Percentiles rank a stretch among this genome's conserved stretches.
These are phyloP conservation scores for Silene uniflora DNA, from an alignment of 148 eudicot genomes.

Conservation along the genomic window DNA sequence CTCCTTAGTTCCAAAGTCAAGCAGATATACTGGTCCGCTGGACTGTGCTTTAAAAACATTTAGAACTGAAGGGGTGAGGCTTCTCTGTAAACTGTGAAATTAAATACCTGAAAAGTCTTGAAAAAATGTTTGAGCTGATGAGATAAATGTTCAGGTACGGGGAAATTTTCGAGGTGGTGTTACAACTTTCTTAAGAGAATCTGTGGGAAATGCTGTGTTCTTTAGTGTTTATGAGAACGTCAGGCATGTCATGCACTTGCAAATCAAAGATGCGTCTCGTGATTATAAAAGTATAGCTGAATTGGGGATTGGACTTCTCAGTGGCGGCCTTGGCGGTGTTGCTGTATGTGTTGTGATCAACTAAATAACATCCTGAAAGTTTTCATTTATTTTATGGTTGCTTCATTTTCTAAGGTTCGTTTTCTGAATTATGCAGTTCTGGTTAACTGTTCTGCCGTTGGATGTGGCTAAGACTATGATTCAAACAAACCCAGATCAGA, in stretches of 20 bases:
- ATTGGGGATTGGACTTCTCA: slow-evolving; percentile 74
- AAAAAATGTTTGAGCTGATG: slow-evolving; percentile 22
- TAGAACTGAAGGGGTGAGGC: slow-evolving; percentile 77
- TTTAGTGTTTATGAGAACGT: slow-evolving; percentile 75
- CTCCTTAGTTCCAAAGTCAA: slow-evolving; percentile 50
- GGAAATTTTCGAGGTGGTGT: slow-evolving; percentile 88
- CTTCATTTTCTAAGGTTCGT: slow-evolving; percentile 9
- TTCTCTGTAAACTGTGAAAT: background rate
- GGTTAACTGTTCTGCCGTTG: slow-evolving; percentile 74
- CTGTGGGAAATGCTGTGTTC: slow-evolving; percentile 76
- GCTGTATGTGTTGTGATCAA: slow-evolving; percentile 50
- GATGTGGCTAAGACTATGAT: slow-evolving; percentile 92
- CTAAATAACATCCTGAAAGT: background rate
- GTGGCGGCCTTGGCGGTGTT: slow-evolving; percentile 88
- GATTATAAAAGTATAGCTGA: slow-evolving; percentile 46
- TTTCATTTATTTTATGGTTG: background rate
- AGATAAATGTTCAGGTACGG: slow-evolving; percentile 46
- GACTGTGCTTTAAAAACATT: slow-evolving; percentile 78
- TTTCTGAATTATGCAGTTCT: slow-evolving; percentile 43
- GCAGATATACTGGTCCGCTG: slow-evolving; percentile 60
- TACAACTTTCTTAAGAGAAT: slow-evolving; percentile 76
- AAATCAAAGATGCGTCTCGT: slow-evolving; percentile 45
- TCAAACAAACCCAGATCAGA: slow-evolving; percentile 62
- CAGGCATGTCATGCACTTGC: slow-evolving; percentile 55
- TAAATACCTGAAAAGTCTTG: slow-evolving; percentile 10